phyloP scores from a whole-genome alignment of 176 grass and related monocot species.

The Pontederia crassipes region DNA sequence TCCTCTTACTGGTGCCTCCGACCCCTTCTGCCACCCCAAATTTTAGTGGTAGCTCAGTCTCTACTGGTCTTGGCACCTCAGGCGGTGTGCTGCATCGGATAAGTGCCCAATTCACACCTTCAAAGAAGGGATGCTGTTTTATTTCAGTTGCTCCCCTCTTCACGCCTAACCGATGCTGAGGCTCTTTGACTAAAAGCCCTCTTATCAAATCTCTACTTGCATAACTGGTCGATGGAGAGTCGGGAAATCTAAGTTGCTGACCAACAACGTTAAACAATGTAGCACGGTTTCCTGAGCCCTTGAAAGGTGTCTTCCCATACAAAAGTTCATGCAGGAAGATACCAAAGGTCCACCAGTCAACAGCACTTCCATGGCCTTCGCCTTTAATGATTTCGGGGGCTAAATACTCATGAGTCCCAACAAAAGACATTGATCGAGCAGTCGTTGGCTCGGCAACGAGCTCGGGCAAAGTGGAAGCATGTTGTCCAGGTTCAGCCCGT shows the following conservation, averaged over 20 bases:
- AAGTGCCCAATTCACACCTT: slow-evolving; percentile 94
- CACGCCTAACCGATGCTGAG: slow-evolving; percentile 70
- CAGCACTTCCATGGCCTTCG: slow-evolving; percentile 88
- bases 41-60: slow-evolving; percentile 48
- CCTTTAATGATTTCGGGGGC: slow-evolving; percentile 95
- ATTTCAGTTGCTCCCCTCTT: slow-evolving; percentile 91
- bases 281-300: slow-evolving; percentile 78
- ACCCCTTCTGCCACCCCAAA: slow-evolving; percentile 22
- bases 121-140: slow-evolving; percentile 88
- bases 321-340: slow-evolving; percentile 86
- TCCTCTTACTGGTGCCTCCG: slow-evolving; percentile 51
- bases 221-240: slow-evolving; percentile 63
- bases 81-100: slow-evolving; percentile 85
- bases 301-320: slow-evolving; percentile 95
- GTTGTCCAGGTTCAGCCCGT: slow-evolving; percentile 38
- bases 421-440: slow-evolving; percentile 88
- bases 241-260: slow-evolving; percentile 70
- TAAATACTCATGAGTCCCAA: slow-evolving; percentile 86
- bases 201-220: slow-evolving; percentile 70
- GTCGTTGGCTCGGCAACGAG: slow-evolving; percentile 71
- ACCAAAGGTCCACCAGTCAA: slow-evolving; percentile 96
- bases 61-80: slow-evolving; percentile 62
- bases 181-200: slow-evolving; percentile 86
- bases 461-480: slow-evolving; percentile 42
- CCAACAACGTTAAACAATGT: slow-evolving; percentile 93